Conservation (phyloP, 345 rosid genomes). For the Dovyalis caffra region DNA sequence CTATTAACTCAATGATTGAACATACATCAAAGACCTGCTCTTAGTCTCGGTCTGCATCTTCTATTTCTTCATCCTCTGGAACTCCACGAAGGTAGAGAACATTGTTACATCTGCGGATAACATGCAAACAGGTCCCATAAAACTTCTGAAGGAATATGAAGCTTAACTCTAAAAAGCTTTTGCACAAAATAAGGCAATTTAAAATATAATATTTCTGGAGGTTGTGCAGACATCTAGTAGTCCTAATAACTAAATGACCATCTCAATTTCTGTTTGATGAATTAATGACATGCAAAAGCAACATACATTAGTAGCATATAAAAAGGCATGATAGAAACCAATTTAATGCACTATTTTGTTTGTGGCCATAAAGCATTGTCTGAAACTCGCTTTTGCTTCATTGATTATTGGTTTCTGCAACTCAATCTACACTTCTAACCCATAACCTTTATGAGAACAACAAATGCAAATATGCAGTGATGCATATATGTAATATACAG, state of each 20-base stretch:
- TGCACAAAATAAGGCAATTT: background rate
- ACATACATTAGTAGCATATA: background rate
- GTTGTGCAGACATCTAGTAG: background rate
- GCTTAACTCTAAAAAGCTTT: background rate
- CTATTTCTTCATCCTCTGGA: conserved; percentile 92
- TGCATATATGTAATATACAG: background rate
- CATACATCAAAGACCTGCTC: background rate
- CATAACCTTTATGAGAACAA: background rate
- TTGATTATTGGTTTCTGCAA: background rate
- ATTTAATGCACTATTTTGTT: background rate
- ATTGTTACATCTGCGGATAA: conserved; percentile 73
- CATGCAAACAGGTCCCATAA: background rate
- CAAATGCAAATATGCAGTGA: too few species aligned
- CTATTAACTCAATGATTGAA: background rate
- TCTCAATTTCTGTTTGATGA: background rate
- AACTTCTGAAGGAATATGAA: background rate
- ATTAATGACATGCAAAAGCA: background rate
- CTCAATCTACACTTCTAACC: background rate
- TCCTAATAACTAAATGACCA: background rate
- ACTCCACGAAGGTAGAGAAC: conserved; percentile 88
- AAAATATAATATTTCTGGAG: background rate
- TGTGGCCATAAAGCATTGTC: background rate
- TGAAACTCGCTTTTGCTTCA: background rate
- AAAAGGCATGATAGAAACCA: background rate
- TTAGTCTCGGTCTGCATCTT: conserved; percentile 69